Evolutionary conservation across 2,329 filamentous ascomycete species (phyloP), one percentile per base, ranked within the genome.

Genomic region (Conoideocrella luteorostrata): DNA sequence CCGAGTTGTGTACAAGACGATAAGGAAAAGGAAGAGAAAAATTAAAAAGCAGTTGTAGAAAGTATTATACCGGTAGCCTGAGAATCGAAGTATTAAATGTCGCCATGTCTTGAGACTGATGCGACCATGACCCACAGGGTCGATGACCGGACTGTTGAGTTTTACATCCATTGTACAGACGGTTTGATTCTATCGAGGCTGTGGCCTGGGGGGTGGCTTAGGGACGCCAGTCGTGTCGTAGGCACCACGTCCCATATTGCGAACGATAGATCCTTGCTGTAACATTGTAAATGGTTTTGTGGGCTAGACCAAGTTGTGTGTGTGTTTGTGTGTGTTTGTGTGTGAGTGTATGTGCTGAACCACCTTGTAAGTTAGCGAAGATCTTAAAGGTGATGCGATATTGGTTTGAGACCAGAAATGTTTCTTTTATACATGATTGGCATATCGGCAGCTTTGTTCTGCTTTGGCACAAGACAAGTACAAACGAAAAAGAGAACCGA

Each of bases 181-280:
- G n/a, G 11, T 21, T 29, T 18, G 9, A 21, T 29, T 37, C 24
- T 34, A 68, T 54, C 53, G 60, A 44, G 64, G 65, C 56, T 66
- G 64, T 41, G 66, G 66, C 40, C 62, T 63, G 43, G 66, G 67
- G 22, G 66, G 65, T 44, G 71, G 71, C 61, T 74, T 74, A 46
- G 65, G 61, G 20, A 73, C 61, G 37, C 70, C 70, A 20, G 71
- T 74, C 50, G 69, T 72, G 52, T 75, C 72, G 54, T 75, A 75
- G 50, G 70, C 71, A 46, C 72, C 71, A 46, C 72, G 65, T 48
- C 69, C 72, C 68, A 73, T 72, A 58, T 74, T 70, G 60, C 52
- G 57, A 39, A 58, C 56, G 48, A 52, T 57, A 47, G 59, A 57
- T 41, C 56, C 57, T 46, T 54, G 50, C 49, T 60, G 54, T 49